These are phyloP conservation scores for Phytophthora brassicae DNA, from an alignment of 352 stramenopile species.

Conservation along the genomic window DNA sequence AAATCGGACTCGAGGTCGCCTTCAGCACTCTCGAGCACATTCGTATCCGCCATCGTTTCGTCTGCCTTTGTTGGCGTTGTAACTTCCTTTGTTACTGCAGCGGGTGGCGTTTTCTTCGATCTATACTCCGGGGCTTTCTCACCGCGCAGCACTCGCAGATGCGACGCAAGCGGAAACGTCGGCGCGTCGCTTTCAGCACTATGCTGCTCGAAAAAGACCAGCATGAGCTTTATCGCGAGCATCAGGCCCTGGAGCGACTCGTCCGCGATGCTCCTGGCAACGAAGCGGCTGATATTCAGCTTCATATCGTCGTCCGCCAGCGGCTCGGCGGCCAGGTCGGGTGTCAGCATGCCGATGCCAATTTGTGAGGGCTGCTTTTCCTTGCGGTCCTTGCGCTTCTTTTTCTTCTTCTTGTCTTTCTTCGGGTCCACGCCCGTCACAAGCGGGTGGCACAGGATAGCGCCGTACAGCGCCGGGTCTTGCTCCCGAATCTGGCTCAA, in stretches of 20 bases:
- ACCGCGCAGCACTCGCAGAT: conserved; percentile 74
- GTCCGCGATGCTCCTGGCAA: conserved; percentile 75
- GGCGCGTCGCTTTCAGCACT: conserved; percentile 14
- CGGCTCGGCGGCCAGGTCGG: conserved; percentile 63
- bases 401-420: conserved; percentile 85
- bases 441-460: conserved; percentile 83
- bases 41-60: conserved; percentile 28
- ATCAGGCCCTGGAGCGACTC: conserved; percentile 75
- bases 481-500: conserved; percentile 75
- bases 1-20: conserved; percentile 40
- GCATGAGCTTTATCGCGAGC: conserved; percentile 69
- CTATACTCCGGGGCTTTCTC: conserved; percentile 60
- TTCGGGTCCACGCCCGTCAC: conserved; percentile 75
- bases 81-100: conserved; percentile 31
- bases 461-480: conserved; percentile 80
- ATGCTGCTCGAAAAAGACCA: conserved; percentile 46
- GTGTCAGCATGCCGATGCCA: conserved; percentile 60
- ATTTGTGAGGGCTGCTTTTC: conserved; percentile 51
- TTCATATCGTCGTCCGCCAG: conserved; percentile 57
- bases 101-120: conserved; percentile 11
- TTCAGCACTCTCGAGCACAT: conserved; percentile 17
- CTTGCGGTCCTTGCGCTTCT: conserved; percentile 84
- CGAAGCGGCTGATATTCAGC: conserved; percentile 71
- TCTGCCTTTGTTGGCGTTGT: conserved; percentile 38
- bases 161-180: conserved; percentile 58